A percentile compares a stretch with the other conserved stretches of the same genome.
phyloP scores from a whole-genome alignment of 129 eudicot genomes.

The Mikania micrantha region DNA sequence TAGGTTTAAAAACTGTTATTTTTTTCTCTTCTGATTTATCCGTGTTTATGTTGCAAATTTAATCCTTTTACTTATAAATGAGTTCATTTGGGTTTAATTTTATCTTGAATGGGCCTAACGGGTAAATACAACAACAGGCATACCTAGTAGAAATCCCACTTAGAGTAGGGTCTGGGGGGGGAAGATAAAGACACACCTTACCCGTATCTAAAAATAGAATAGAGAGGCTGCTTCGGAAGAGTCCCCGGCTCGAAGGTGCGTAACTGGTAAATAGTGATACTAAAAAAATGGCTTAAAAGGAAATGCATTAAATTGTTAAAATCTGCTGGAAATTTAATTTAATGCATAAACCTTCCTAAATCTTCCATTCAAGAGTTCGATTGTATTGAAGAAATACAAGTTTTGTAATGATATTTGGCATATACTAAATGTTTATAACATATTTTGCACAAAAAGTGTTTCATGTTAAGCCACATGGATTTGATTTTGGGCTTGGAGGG shows the following conservation, averaged over 20 bases:
- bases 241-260: too few species aligned
- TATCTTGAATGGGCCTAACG: background rate
- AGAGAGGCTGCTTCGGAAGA: too few species aligned
- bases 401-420: background rate
- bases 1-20: slow-evolving; percentile 31
- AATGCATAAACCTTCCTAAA: background rate
- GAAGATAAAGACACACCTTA: too few species aligned
- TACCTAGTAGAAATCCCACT: too few species aligned
- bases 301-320: background rate
- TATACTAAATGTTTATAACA: background rate
- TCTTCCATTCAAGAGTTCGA: background rate
- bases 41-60: background rate
- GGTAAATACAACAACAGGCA: too few species aligned
- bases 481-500: background rate
- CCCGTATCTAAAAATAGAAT: too few species aligned
- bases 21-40: background rate
- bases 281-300: background rate
- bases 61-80: background rate
- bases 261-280: too few species aligned
- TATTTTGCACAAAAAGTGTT: background rate
- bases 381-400: background rate
- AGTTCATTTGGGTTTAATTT: background rate
- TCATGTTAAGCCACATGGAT: background rate
- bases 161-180: too few species aligned
- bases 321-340: background rate